Evolutionary conservation across 805 yeast species (phyloP).

Genomic region (Lachancea fermentati): DNA sequence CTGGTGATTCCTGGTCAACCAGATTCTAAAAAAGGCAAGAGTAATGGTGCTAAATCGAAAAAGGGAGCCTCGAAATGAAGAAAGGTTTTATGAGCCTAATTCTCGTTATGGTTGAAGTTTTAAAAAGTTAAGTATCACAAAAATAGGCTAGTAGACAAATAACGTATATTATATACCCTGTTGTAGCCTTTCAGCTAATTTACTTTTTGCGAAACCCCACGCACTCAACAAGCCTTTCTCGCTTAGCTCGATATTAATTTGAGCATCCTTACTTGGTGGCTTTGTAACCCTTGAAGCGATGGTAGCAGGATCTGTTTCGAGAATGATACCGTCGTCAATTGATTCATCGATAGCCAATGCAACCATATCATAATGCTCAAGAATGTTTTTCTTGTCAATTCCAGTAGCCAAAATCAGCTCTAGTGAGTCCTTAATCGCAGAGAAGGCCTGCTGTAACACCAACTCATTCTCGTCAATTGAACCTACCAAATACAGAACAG

Average conservation of each 20-base stretch:
- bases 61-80: constrained; percentile 18
- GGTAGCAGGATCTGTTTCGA: constrained; percentile 83
- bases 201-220: constrained; percentile 81
- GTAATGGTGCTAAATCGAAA: constrained; percentile 19
- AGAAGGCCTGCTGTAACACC: constrained; percentile 65
- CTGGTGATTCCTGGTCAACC: constrained; percentile 50
- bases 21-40: constrained; percentile 22
- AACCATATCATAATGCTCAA: constrained; percentile 81
- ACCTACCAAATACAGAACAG: constrained; percentile 65
- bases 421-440: constrained; percentile 75
- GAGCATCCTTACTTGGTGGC: constrained; percentile 66
- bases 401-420: constrained; percentile 61
- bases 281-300: constrained; percentile 89
- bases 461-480: constrained; percentile 78
- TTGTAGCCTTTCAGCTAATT: constrained; percentile 48
- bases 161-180: constrained; percentile 33
- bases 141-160: constrained; percentile 15
- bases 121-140: constrained; percentile 4
- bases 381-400: constrained; percentile 70
- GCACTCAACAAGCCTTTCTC: constrained; percentile 80
- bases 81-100: constrained; percentile 14
- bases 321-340: constrained; percentile 86
- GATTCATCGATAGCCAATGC: constrained; percentile 86
- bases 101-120: background rate
- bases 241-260: constrained; percentile 55